Evolutionary conservation across 1,139 yeast genomes (phyloP).

Genomic region (Diutina rugosa): DNA sequence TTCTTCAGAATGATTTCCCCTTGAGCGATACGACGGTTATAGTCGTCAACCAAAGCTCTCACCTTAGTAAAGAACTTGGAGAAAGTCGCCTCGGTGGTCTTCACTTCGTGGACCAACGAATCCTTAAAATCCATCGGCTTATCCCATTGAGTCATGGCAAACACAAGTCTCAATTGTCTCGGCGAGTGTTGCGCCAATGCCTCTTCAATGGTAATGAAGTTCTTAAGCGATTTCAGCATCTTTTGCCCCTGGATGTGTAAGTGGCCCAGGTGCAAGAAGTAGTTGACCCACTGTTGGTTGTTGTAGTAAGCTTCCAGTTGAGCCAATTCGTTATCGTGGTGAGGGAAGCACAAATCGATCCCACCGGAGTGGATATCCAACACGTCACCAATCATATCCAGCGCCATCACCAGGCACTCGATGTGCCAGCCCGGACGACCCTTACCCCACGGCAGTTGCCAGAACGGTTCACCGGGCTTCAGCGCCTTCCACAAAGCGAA

Average conservation of each 20-base stretch:
- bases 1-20: slow-evolving; percentile 45
- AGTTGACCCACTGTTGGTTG: slow-evolving; percentile 90
- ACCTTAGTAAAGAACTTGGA: slow-evolving; percentile 77
- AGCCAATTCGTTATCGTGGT: slow-evolving; percentile 95
- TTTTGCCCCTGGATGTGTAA: slow-evolving; percentile 96
- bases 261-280: slow-evolving; percentile 94
- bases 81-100: slow-evolving; percentile 57
- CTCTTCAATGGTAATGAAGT: slow-evolving; percentile 88
- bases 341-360: slow-evolving; percentile 96
- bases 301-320: slow-evolving; percentile 91
- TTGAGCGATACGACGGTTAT: slow-evolving; percentile 34
- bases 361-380: slow-evolving; percentile 98
- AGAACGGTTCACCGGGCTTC: slow-evolving; percentile 93
- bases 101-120: slow-evolving; percentile 62
- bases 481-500: slow-evolving; percentile 96
- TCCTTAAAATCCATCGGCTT: slow-evolving; percentile 87
- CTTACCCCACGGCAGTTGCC: slow-evolving; percentile 93
- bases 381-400: slow-evolving; percentile 67
- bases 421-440: slow-evolving; percentile 99
- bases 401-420: slow-evolving; percentile 98
- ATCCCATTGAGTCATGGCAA: slow-evolving; percentile 89
- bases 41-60: slow-evolving; percentile 59
- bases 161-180: slow-evolving; percentile 80
- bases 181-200: slow-evolving; percentile 61
- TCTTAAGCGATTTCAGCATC: slow-evolving; percentile 91